Conservation (phyloP, 2,329 filamentous ascomycete genomes). For the Aspergillus arachidicola region DNA sequence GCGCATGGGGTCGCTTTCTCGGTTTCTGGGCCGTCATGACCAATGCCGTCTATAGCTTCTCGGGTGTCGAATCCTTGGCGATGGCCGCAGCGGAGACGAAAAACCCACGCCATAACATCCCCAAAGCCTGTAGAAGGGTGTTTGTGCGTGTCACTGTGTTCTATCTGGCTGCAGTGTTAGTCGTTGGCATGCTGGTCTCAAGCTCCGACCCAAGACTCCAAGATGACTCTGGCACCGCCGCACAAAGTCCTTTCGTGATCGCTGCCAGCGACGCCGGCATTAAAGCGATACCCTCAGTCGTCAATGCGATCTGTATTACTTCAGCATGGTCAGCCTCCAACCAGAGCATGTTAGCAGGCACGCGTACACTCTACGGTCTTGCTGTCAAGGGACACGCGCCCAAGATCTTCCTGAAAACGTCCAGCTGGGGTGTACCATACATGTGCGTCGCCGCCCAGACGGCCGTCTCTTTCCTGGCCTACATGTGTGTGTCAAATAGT, state of each 20-base stretch:
- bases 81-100: conserved; percentile 59
- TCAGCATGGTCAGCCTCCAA: conserved; percentile 72
- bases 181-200: conserved; percentile 63
- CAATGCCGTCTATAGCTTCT: conserved; percentile 41
- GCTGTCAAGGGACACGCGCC: conserved; percentile 56
- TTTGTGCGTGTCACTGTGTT: conserved; percentile 61
- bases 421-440: conserved; percentile 46
- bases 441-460: conserved; percentile 46
- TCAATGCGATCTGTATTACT: conserved; percentile 76
- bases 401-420: conserved; percentile 46
- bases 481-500: conserved; percentile 47
- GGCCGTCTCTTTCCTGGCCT: conserved; percentile 47
- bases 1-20: conserved; percentile 63
- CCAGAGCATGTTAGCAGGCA: conserved; percentile 61
- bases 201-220: conserved; percentile 47
- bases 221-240: conserved; percentile 31
- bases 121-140: conserved; percentile 57
- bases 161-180: conserved; percentile 59
- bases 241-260: conserved; percentile 66
- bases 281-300: conserved; percentile 67
- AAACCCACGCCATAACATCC: conserved; percentile 56
- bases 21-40: conserved; percentile 58
- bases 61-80: conserved; percentile 54
- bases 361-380: conserved; percentile 54
- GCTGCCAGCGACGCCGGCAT: conserved; percentile 70